Percentiles rank a stretch among this genome's conserved stretches.
Evolutionary conservation across 257 asterid genomes (phyloP).

Genomic region (Cruciata laevipes): DNA sequence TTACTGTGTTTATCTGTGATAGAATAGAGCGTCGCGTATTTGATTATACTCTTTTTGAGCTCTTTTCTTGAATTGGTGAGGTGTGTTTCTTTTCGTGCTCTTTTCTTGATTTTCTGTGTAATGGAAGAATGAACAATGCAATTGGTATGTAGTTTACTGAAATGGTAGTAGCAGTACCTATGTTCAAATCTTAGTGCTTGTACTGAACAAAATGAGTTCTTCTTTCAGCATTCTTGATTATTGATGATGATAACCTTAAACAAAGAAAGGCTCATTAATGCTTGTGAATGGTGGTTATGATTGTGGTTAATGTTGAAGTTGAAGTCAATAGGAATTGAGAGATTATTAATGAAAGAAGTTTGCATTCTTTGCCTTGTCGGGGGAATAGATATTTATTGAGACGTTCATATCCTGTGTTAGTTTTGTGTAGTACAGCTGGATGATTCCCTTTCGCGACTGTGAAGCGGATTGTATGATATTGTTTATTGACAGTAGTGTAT

Average conservation of each 20-base stretch:
- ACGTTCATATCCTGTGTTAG: background rate
- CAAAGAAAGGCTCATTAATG: background rate
- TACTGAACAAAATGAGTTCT: background rate
- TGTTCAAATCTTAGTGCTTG: background rate
- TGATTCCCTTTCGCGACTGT: slow-evolving; percentile 10
- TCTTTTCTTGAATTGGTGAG: no score
- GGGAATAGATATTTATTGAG: background rate
- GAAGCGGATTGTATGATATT: no score
- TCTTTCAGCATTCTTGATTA: background rate
- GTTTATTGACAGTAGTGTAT: no score
- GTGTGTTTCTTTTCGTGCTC: no score
- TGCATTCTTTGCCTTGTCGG: slow-evolving; percentile 3
- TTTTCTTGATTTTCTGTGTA: slow-evolving; percentile 47
- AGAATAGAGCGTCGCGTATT: no score
- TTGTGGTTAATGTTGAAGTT: slow-evolving; percentile 1
- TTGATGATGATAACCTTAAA: background rate
- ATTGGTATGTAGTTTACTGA: slow-evolving; percentile 9
- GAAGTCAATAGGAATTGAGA: background rate
- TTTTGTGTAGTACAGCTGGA: slow-evolving; percentile 16
- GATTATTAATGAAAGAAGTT: background rate
- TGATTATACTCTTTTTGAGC: no score
- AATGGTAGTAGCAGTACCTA: no score
- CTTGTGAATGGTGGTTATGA: background rate
- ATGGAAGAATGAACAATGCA: slow-evolving; percentile 19
- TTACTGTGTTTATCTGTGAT: no score